Evolutionary conservation across 192 early-diverging fungal genomes (phyloP), one percentile per base, ranked within the genome.

Genomic region (Obelidium mucronatum): DNA sequence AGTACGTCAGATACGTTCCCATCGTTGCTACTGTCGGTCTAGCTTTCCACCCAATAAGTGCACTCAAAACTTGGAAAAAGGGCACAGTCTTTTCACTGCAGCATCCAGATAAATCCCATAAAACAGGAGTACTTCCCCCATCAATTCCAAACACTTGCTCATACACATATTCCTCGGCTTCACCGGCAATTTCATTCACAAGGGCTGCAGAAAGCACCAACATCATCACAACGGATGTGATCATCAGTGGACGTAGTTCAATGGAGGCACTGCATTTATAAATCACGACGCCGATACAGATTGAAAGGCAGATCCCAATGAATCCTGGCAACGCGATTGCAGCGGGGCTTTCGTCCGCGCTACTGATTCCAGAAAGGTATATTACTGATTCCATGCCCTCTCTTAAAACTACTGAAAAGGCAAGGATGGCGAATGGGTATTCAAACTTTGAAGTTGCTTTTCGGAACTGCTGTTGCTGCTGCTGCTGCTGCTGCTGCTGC

Each of bases 371-470:
- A 8, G 65, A 17, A 17, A 67, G 22, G 65, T 67, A 67, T 6
- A 67, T 42, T 8, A 67, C 35, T 8, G 31, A 48, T 37, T 67
- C 65, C 15, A 67, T 11, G 65, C 65, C 65, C 36, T 67, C 65
- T 19, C 65, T 19, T 8, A 67, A 37, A 17, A 67, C 65, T 6
- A 67, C 65, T 8, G 65, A 67, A 37, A 67, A 67, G 35, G 65
- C 65, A 37, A 67, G 65, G 40, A 67, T 42, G 35, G 40, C 65
- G 36, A 67, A 67, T 8, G 65, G 65, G 65, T 42, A 67, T 40
- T 42, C 35, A 28, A 67, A 67, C 17, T 22, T 34, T 6, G 65
- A 8, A 19, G 36, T 11, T 19, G 40, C 17, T 19, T 61, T 61
- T 11, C 11, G n/a, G 59, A 13, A 19, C 11, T 26, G 31, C 51